Evolutionary conservation across 306 rosid genomes (phyloP), one percentile per base, ranked within the genome.

Genomic region (Medicago ruthenica): DNA sequence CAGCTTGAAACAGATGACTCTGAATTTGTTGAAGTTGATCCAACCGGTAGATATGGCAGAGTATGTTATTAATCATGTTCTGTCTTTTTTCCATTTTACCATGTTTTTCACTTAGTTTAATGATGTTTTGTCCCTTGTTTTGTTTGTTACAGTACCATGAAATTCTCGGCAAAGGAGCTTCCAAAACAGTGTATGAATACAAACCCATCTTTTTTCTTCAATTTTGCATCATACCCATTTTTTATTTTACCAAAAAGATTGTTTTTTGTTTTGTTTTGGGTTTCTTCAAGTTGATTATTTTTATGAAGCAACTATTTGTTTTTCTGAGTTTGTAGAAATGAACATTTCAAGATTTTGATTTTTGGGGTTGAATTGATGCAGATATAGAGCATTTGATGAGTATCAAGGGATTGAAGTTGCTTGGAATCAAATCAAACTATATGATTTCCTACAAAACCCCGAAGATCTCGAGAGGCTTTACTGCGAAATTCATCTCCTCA

Each of bases 1-100:
- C 71, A 78, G 76, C 75, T 89, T 69, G 88, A 93, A 61, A 77
- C 84, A n/a, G 93, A 86, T 84, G 76, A 63, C 81, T 81, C 86
- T 18, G 97, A 86, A 66, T 92, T 89, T 60, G 96, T 92, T 37
- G 99, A 95, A 86, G 84, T 92, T 79, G 99, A 95, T 92, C 99
- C 99, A 67, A 90, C 97, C 79, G 97, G 99, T 64, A 90, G 99
- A 95, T 95, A 95, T 85, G 99, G 97, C 96, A 87, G 97, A 75
- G 99, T 95, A 48, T 15, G 67, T 8, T 14, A 31, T 15, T 24
- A 11, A 59, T 45, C 51, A 45, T 45, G 51, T 45, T 13, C 13
- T 45, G 16, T 51, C 45, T 48, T 53, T 64, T 36, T 73, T 73
- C 79, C 37, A 64, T 24, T 53, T 53, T 48, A 44, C 59, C 54